phyloP scores from a whole-genome alignment of 257 asterid species.

The Scutellaria minor region DNA sequence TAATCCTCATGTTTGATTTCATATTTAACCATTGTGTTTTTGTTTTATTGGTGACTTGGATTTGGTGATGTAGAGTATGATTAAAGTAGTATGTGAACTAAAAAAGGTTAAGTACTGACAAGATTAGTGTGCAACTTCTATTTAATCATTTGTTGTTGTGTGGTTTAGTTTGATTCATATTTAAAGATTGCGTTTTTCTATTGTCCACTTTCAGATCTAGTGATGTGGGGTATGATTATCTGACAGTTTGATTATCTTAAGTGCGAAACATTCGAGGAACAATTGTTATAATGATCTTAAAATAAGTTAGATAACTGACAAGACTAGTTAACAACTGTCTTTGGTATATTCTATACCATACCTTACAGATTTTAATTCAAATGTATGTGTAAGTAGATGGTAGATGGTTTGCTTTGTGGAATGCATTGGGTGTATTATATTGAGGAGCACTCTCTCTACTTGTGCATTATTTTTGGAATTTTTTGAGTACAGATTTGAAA shows the following conservation, averaged over 20 bases:
- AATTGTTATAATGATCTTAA: background rate
- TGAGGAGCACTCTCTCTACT: background rate
- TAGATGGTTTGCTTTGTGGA: background rate
- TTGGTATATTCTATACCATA: background rate
- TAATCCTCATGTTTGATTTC: background rate
- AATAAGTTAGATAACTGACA: conserved; percentile 4
- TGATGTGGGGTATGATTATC: conserved; percentile 32
- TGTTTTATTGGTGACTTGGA: background rate
- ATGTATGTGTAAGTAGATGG: background rate
- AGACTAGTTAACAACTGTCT: background rate
- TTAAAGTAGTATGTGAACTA: background rate
- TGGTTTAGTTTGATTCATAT: conserved; percentile 1
- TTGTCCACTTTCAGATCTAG: background rate
- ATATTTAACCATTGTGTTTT: background rate
- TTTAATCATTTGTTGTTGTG: background rate
- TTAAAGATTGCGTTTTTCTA: background rate
- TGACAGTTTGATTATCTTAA: background rate
- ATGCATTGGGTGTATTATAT: background rate
- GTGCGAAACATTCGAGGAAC: conserved; percentile 14
- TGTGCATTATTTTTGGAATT: background rate
- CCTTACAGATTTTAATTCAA: background rate
- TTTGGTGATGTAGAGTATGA: background rate
- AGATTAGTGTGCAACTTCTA: conserved; percentile 38
- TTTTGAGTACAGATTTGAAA: background rate
- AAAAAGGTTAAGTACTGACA: too few species aligned